Conservation (phyloP, 208 protist genomes). For the Trypanosoma lewisi region DNA sequence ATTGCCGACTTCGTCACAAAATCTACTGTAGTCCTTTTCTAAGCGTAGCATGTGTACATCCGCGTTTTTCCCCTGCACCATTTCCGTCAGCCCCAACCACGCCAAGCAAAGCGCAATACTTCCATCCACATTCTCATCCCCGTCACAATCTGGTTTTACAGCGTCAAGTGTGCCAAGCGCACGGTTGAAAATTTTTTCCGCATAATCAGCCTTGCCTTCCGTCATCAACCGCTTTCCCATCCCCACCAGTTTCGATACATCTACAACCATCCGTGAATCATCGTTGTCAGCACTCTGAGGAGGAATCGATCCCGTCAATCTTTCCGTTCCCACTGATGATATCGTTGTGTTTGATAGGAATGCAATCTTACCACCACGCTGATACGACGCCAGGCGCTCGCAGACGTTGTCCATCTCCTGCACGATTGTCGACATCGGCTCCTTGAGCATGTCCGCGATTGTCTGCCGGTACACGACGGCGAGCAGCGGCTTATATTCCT, state of each 20-base stretch:
- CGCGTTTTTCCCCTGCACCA: slow-evolving; percentile 53
- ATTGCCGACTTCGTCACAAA: slow-evolving; percentile 41
- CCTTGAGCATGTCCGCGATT: slow-evolving; percentile 60
- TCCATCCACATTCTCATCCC: slow-evolving; percentile 20
- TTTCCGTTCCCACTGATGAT: too few species aligned
- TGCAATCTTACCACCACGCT: slow-evolving; percentile 24
- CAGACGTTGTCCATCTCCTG: slow-evolving; percentile 46
- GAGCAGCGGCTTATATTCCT: slow-evolving; percentile 45
- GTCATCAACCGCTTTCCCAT: slow-evolving; percentile 62
- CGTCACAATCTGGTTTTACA: slow-evolving; percentile 19
- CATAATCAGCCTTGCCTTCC: slow-evolving; percentile 61
- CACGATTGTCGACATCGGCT: slow-evolving; percentile 21
- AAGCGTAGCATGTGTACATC: slow-evolving; percentile 45
- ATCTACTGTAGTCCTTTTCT: slow-evolving; percentile 21
- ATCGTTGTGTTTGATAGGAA: neutral
- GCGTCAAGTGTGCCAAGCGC: slow-evolving; percentile 64
- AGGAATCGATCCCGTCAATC: too few species aligned
- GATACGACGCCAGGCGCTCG: slow-evolving; percentile 54
- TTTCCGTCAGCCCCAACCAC: slow-evolving; percentile 54
- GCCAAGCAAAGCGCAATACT: slow-evolving; percentile 68
- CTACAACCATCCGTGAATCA: slow-evolving; percentile 44
- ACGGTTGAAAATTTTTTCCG: slow-evolving; percentile 79
- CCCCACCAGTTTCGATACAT: slow-evolving; percentile 67
- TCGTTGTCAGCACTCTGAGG: too few species aligned
- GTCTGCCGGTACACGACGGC: slow-evolving; percentile 47